Base-by-base conservation (phyloP, 331 rosid genomes). In the Dryas integrifolia region DNA sequence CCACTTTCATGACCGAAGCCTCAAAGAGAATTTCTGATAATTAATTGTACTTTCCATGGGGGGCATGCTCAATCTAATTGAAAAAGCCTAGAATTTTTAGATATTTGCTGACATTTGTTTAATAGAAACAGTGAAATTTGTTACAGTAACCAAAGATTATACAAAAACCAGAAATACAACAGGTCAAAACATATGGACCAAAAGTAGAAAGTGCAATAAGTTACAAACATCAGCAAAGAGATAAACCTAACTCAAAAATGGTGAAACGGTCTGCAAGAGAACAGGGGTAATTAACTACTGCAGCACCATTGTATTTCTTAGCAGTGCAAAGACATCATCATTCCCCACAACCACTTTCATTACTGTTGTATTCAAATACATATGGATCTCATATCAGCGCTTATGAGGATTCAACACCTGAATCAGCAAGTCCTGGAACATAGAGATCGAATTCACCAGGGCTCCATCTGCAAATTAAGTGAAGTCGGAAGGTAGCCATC, bases 401-500 rank as follows among this genome's bases (percentile, higher is more conserved):
- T 79, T 80, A 91, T 11, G 91, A 69, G 26, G 86, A 84, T 70
- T 94, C 98, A 10, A 89, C 82, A 46, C 88, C 98, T 9, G 97
- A 91, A 81, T 89, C 90, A 18, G 81, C 92, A 6, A 86, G 88
- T 21, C 96, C 88, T n/a, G 85, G 87, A 11, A 79, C 74, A 70
- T 85, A 89, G 30, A 85, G 87, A 58, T 89, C 92, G 56, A 89
- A 91, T 26, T 94, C 92, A 56, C 81, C 91, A 6, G 89, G 86
- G 35, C 84, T 79, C 96, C 98, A 94, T 80, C 97, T 77, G 85
- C 97, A 85, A 3, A 89, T 83, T 79, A 94, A 79, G 78, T 85
- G 72, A 8, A 94, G 91, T 24, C 84, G 84, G 77, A 94, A 94
- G 15, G 85, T 85, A 41, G 98, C 98, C 88, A 88, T 89, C 86